Evolutionary conservation across 78 protist genomes (phyloP), one percentile per base, ranked within the genome.

Genomic region (Dictyostelium citrinum): DNA sequence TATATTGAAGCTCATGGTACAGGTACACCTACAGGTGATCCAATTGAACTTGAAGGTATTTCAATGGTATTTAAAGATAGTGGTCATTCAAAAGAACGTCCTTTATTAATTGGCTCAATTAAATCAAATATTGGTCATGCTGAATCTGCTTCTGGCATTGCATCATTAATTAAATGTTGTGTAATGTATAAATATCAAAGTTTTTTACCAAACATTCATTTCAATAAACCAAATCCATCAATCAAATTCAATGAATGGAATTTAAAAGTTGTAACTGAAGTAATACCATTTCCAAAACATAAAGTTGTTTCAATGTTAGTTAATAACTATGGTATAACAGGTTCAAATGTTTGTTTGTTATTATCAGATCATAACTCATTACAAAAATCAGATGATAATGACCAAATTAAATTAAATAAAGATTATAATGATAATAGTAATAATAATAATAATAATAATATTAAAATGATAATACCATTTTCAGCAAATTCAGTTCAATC

Each of bases 11-110:
- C 97, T 20, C 97, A 97, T 79, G 98, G 97, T 17, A 96, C 98
- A 0, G 97, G 98, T n/a, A 97, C 97, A 20, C n/a, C 55, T 14
- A 74, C 49, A 3, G 98, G 98, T 67, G 98, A 97, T 75, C 96
- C 98, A 41, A 49, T 96, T 2, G 98, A 96, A 68, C 10, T 60
- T 2, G 67, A 58, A 9, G 82, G 96, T 22, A 68, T 97, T 22
- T 39, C 64, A 22, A 81, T 3, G 8, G 86, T 90, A n/a, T 58
- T 96, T 4, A 55, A 22, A 24, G 2, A 0, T 1, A 24, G 3
- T 1, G 39, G 20, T 11, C 35, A 46, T 46, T 45, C 84, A 9
- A 5, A 9, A 5, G 72, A n/a, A 9, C 24, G 22, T 22, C 88
- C 88, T 2, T 60, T 81, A 16, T 37, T 24, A 16, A 64, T 97